Evolutionary conservation across 805 yeast species (phyloP).

Genomic region (Nakazawaea molendinolei): DNA sequence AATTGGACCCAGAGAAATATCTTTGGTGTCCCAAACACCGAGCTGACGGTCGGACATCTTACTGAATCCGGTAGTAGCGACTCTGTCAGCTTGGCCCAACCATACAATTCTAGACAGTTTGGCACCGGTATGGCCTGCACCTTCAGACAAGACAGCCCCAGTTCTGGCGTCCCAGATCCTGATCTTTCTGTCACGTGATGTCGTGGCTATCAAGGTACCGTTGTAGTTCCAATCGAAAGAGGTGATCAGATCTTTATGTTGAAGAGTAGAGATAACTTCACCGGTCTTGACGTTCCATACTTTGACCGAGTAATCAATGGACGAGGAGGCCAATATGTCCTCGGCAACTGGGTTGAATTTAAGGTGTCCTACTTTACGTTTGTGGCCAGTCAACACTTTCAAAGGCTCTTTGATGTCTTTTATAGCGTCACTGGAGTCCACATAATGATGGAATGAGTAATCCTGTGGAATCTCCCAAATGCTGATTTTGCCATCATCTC

Average conservation of each 20-base stretch:
- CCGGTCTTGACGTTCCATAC: slow-evolving; percentile 85
- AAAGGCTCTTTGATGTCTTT: slow-evolving; percentile 62
- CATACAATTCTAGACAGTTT: slow-evolving; percentile 84
- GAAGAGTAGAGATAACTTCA: slow-evolving; percentile 60
- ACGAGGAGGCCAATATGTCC: slow-evolving; percentile 82
- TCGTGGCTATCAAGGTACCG: slow-evolving; percentile 82
- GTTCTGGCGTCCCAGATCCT: slow-evolving; percentile 88
- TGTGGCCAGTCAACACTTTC: slow-evolving; percentile 74
- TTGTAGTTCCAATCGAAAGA: slow-evolving; percentile 87
- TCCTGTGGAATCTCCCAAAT: slow-evolving; percentile 85
- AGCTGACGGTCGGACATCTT: slow-evolving; percentile 89
- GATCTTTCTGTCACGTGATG: slow-evolving; percentile 83
- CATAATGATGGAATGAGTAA: slow-evolving; percentile 61
- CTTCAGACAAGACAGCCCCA: slow-evolving; percentile 72
- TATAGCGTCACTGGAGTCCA: slow-evolving; percentile 46
- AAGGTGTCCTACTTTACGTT: slow-evolving; percentile 90
- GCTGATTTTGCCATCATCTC: slow-evolving; percentile 75
- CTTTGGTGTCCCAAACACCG: slow-evolving; percentile 84
- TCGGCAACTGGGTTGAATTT: slow-evolving; percentile 84
- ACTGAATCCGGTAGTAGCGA: slow-evolving; percentile 93
- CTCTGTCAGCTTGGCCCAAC: slow-evolving; percentile 81
- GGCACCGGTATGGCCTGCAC: slow-evolving; percentile 89
- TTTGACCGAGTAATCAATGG: slow-evolving; percentile 86
- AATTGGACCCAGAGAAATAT: slow-evolving; percentile 73
- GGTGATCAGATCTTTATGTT: slow-evolving; percentile 89